Evolutionary conservation across 1,284 basidiomycete species (phyloP).

Genomic region (Ceratobasidium sp.): DNA sequence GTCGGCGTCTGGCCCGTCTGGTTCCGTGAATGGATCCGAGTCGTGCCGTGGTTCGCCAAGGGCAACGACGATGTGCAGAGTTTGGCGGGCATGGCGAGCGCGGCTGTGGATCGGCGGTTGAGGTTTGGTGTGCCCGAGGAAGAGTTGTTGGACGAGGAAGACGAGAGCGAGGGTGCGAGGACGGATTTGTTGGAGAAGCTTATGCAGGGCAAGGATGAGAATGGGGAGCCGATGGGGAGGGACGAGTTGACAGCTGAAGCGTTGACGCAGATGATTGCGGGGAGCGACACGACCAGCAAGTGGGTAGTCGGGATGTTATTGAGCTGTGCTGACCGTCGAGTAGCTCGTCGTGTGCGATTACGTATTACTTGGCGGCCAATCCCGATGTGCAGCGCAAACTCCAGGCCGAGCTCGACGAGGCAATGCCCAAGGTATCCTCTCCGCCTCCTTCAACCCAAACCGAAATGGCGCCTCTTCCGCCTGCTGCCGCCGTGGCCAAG

Average conservation of each 20-base stretch:
- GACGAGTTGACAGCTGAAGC: constrained; percentile 87
- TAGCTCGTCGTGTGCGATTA: constrained; percentile 83
- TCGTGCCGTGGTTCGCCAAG: constrained; percentile 74
- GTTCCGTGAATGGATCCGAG: constrained; percentile 43
- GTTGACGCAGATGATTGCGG: constrained; percentile 83
- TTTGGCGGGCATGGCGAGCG: constrained; percentile 80
- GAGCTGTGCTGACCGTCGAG: not conserved
- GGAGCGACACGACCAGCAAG: constrained; percentile 84
- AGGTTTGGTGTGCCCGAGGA: constrained; percentile 43
- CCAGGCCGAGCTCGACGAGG: constrained; percentile 77
- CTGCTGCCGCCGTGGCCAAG: constrained; percentile 61
- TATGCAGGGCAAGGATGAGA: constrained; percentile 74
- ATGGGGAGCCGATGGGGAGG: constrained; percentile 77
- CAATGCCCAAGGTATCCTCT: constrained; percentile 55
- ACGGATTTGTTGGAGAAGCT: constrained; percentile 82
- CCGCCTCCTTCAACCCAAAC: constrained; percentile 55
- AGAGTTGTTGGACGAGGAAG: constrained; percentile 12
- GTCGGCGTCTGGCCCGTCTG: constrained; percentile 81
- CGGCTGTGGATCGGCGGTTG: constrained; percentile 78
- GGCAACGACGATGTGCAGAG: constrained; percentile 73
- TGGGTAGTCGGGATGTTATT: constrained; percentile 48
- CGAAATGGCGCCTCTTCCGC: constrained; percentile 51
- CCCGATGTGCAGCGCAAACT: constrained; percentile 72
- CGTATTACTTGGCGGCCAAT: constrained; percentile 78
- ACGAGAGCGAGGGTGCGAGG: constrained; percentile 58